Evolutionary conservation across 495 filamentous ascomycete genomes (phyloP), one percentile per base, ranked within the genome.

Genomic region (Penicillium parvum): DNA sequence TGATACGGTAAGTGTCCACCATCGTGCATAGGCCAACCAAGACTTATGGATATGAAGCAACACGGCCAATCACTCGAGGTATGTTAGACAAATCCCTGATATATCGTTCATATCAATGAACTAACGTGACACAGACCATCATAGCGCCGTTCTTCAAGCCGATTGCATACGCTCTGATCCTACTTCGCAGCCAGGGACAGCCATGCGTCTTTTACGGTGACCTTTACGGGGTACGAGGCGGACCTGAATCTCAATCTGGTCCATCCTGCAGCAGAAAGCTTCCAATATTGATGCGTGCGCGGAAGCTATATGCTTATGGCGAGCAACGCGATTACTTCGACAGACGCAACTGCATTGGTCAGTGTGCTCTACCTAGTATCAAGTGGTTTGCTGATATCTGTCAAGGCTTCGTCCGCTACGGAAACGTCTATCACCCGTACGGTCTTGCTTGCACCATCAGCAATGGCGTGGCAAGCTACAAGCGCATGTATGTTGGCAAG

Each of bases 131-230:
- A 32, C 40, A 71, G 66, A 71, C 74, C 10, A 66, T 66, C 11
- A 71, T 84, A 5, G 58, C 69, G 9, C 60, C 65, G 2, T 78
- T 72, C 59, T 84, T 83, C 63, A 77, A 81, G 43, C 75, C 77
- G 3, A 64, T 82, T 8, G 77, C 77, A 17, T 79, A 84, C 40
- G 61, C 77, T 5, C 69, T 83, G 32, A 87, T 87, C 40, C 77
- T 88, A n/a, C 76, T 88, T n/a, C 77, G 82, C 22, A 51, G 61
- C 14, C 61, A 73, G 23, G 83, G 84, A 15, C 83, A 85, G 40
- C 85, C 85, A 1, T 88, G 82, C 47, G 47, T 86, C 34, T 89
- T 85, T 60, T 87, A 84, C 57, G 84, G 84, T 25, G 85, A 89
- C 44, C 56, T 88, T 4, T 88, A 86, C 57, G 83, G 84, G 12